Percentiles rank a stretch among this genome's conserved stretches.
Conservation (phyloP, 164 flowering plant species). For the Dillenia suffruticosa region DNA sequence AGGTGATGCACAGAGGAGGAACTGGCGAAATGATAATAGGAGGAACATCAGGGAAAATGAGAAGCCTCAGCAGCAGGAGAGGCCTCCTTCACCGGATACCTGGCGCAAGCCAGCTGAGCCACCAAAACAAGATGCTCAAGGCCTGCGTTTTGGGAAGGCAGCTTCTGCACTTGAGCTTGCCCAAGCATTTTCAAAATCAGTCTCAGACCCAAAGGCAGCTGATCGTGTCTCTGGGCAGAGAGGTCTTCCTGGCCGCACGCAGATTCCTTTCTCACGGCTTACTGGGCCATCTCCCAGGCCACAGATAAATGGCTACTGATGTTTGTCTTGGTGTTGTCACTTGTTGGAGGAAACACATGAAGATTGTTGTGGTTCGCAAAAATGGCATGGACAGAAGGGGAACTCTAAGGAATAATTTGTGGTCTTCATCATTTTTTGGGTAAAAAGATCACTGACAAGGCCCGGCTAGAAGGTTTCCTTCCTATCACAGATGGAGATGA, state of each 20-base stretch:
- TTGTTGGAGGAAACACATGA: too few species aligned
- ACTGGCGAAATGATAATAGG: conserved; percentile 55
- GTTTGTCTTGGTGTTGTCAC: too few species aligned
- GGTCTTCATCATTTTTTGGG: too few species aligned
- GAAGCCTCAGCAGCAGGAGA: conserved; percentile 50
- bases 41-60: conserved; percentile 40
- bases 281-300: conserved; percentile 41
- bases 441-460: too few species aligned
- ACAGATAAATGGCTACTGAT: conserved; percentile 63
- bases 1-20: conserved; percentile 47
- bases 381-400: too few species aligned
- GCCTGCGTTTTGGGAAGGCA: conserved; percentile 38
- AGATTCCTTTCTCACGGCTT: conserved; percentile 73
- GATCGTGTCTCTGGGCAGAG: conserved; percentile 41
- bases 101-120: conserved; percentile 76
- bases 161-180: conserved; percentile 85
- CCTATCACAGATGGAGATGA: too few species aligned
- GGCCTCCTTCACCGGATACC: conserved; percentile 72
- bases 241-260: conserved; percentile 39
- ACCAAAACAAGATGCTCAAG: conserved; percentile 22
- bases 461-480: too few species aligned
- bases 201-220: conserved; percentile 35
- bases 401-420: too few species aligned
- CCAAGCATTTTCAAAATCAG: conserved; percentile 64
- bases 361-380: too few species aligned